A percentile compares a stretch with the other conserved stretches of the same genome.
phyloP scores from a whole-genome alignment of 768 basidiomycete species.

The Rhodotorula babjevae region DNA sequence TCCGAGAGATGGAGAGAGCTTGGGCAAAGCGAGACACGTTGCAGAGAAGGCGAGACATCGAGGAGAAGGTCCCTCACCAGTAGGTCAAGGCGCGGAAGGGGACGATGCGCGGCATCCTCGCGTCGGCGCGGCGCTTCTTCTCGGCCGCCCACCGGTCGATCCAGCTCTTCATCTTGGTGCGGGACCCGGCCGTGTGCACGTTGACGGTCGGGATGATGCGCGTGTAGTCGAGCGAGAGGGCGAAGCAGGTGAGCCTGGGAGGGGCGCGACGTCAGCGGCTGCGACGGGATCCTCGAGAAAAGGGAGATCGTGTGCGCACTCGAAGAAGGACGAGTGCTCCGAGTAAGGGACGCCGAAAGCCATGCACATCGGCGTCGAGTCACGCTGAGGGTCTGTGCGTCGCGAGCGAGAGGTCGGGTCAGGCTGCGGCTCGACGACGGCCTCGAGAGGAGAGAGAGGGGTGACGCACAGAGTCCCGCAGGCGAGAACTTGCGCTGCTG shows the following conservation, averaged over 20 bases:
- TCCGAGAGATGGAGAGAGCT: no score
- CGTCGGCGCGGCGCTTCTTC: constrained; percentile 57
- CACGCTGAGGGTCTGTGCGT: constrained; percentile 51
- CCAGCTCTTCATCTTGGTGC: constrained; percentile 86
- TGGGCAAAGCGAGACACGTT: neutral
- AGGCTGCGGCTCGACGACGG: neutral
- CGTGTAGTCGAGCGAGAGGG: constrained; percentile 74
- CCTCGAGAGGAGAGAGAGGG: constrained; percentile 51
- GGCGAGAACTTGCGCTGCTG: constrained; percentile 67
- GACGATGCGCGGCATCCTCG: constrained; percentile 34
- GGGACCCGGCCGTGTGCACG: constrained; percentile 64
- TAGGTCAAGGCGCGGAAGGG: constrained; percentile 30
- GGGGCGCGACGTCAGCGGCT: neutral
- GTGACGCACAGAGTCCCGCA: constrained; percentile 43
- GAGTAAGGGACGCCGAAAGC: constrained; percentile 60
- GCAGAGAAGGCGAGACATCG: no score
- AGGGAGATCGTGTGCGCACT: constrained; percentile 45
- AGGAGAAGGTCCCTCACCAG: constrained; percentile 15
- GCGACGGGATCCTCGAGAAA: neutral
- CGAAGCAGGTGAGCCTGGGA: constrained; percentile 68
- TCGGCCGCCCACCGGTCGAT: constrained; percentile 81
- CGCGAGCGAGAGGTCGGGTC: neutral
- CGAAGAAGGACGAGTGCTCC: constrained; percentile 92
- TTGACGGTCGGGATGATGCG: constrained; percentile 96
- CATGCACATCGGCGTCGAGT: constrained; percentile 62